Conservation (phyloP, 306 rosid species). For the Abrus precatorius region DNA sequence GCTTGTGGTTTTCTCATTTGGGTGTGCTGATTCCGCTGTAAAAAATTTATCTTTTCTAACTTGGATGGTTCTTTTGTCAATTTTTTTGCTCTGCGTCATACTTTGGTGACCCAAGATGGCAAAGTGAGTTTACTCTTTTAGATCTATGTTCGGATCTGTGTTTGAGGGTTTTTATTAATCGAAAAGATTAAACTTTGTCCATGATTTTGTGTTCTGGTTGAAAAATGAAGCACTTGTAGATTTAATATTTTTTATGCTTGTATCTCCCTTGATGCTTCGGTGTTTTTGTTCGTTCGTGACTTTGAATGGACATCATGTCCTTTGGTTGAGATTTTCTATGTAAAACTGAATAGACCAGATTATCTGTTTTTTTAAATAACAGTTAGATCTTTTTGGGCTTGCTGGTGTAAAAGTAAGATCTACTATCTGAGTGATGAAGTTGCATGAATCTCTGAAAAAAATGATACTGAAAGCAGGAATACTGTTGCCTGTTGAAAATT, state of each 20-base stretch:
- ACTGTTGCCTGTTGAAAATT: neutral
- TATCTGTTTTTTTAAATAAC: neutral
- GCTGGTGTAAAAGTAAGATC: conserved; percentile 4
- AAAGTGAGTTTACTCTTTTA: neutral
- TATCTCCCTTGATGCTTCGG: neutral
- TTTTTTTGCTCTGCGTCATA: neutral
- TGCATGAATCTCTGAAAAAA: neutral
- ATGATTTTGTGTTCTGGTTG: neutral
- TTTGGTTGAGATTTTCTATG: conserved; percentile 3
- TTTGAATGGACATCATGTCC: neutral
- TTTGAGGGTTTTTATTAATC: neutral
- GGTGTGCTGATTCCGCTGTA: neutral
- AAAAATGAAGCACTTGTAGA: neutral
- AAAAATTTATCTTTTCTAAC: neutral
- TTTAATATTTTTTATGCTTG: neutral
- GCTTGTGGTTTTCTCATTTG: neutral
- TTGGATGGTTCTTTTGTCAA: neutral
- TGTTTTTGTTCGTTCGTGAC: neutral
- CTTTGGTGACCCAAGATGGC: neutral
- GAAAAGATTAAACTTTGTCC: neutral
- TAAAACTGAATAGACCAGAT: neutral
- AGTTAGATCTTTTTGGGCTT: neutral
- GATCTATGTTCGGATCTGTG: neutral
- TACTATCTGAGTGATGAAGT: neutral
- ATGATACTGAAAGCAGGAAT: neutral